These are phyloP conservation scores for Rhypophila decipiens DNA, from an alignment of 495 filamentous ascomycete genomes.

Conservation along the genomic window DNA sequence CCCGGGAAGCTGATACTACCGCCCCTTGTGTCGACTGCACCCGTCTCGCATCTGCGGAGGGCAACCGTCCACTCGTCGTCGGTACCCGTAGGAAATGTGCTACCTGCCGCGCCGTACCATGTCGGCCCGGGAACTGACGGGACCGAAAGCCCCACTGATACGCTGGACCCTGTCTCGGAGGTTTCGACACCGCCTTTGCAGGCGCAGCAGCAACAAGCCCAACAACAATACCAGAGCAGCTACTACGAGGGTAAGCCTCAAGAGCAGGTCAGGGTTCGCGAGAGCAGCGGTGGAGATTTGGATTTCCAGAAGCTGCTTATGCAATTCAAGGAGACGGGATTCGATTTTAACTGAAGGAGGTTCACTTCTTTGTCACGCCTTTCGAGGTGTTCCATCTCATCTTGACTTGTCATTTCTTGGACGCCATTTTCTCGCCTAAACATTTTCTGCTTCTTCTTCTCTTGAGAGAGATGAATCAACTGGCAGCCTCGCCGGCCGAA, in stretches of 20 bases:
- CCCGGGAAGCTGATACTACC: not conserved
- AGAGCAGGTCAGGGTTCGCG: not conserved
- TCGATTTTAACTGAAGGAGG: conserved; percentile 2
- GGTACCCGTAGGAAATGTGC: conserved; percentile 1
- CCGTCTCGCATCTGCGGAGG: not conserved
- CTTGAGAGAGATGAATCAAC: no score
- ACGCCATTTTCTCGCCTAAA: no score
- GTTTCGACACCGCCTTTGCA: conserved; percentile 19
- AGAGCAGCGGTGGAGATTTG: no score
- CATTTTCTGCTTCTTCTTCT: no score
- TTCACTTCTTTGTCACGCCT: not conserved
- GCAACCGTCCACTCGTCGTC: conserved; percentile 19
- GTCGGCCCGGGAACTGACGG: conserved; percentile 6
- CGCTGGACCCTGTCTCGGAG: conserved; percentile 23
- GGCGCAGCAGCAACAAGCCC: no score
- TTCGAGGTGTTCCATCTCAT: no score
- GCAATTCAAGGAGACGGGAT: conserved; percentile 11
- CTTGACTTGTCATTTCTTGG: no score
- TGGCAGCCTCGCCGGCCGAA: no score
- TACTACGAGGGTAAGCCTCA: not conserved
- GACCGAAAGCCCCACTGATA: conserved; percentile 18
- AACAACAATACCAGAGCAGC: conserved; percentile 1
- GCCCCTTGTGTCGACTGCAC: not conserved
- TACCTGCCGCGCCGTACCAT: conserved; percentile 4
- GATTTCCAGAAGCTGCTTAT: conserved; percentile 13